These are phyloP conservation scores for Athelia psychrophila DNA, from an alignment of 1,284 basidiomycete genomes.

Conservation along the genomic window DNA sequence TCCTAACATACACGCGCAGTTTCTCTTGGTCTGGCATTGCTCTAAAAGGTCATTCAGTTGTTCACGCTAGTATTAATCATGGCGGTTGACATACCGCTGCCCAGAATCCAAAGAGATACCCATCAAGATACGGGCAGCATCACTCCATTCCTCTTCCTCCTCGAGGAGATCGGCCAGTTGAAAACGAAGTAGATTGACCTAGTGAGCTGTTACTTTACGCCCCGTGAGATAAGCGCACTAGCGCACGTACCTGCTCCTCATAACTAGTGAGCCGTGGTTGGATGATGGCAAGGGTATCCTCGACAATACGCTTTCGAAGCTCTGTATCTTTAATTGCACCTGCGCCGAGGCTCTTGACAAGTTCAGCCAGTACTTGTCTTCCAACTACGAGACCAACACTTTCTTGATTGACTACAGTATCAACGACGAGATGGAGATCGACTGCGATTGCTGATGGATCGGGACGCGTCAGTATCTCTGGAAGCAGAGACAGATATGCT, in stretches of 20 bases:
- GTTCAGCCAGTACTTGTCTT: constrained; percentile 79
- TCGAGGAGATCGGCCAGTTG: constrained; percentile 90
- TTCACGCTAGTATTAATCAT: not conserved
- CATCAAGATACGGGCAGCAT: constrained; percentile 88
- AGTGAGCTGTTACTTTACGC: constrained; percentile 10
- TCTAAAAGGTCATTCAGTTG: constrained; percentile 31
- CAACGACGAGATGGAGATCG: constrained; percentile 67
- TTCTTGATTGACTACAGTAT: constrained; percentile 77
- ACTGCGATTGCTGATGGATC: constrained; percentile 41
- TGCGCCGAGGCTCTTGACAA: constrained; percentile 64
- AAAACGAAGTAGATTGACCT: constrained; percentile 84
- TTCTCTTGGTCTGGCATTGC: constrained; percentile 82
- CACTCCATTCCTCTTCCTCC: constrained; percentile 88
- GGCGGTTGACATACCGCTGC: constrained; percentile 57
- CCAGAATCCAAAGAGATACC: constrained; percentile 90
- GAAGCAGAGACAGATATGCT: constrained; percentile 66
- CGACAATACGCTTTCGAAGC: constrained; percentile 64
- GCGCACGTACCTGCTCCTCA: constrained; percentile 87
- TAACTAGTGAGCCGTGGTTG: constrained; percentile 83
- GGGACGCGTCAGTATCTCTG: constrained; percentile 50
- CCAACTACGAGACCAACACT: constrained; percentile 80
- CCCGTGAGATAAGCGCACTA: constrained; percentile 2
- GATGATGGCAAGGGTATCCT: constrained; percentile 68
- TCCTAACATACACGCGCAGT: constrained; percentile 88
- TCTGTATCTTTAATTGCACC: constrained; percentile 53